Evolutionary conservation across 179 eudicot species (phyloP), one percentile per base, ranked within the genome.

Genomic region (Spinacia oleracea): DNA sequence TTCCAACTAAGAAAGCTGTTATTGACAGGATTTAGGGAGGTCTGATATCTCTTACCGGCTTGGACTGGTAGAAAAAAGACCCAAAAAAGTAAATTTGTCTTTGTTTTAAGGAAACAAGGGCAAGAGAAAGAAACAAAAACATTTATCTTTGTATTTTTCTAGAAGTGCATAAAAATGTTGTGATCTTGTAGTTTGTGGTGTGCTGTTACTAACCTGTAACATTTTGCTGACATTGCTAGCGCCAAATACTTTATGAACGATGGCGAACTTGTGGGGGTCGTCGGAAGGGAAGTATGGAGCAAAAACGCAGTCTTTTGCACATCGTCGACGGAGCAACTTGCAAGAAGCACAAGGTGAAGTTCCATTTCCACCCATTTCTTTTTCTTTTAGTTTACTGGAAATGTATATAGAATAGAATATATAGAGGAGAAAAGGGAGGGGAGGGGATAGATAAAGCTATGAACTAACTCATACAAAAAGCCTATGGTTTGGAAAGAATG

Each of bases 341-440:
- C 97, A 92, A 56, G 93, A 91, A 77, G 97, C 97, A 86, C 97
- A 92, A 31, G 97, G 97, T 27, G 97, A 88, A 62, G 83, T 75
- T 83, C 88, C 88, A 86, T 86, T 75, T 62, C 84, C 88, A 67
- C 88, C 88, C 88, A 86, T 86, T 66, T 74, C 40, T 20, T 68
- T 86, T 66, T 74, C 40, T 20, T 68, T 78, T 9, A 45, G 40
- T 20, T 21, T 25, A 34, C 23, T 15, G 72, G 64, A 80, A 60
- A 66, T 59, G 21, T 46, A 15, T 32, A 55, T 62, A 42, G 25
- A 71, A 42, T 68, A 58, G 46, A 48, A 25, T 50, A 32, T 29
- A 45, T 45, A 34, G 67, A 56, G 31, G 21, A 27, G 21, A 27
- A 56, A 25, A 74, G 32, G 66, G 23, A 25, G 55, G 42, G 31